phyloP scores from a whole-genome alignment of 495 filamentous ascomycete genomes.

The Talaromyces liani region DNA sequence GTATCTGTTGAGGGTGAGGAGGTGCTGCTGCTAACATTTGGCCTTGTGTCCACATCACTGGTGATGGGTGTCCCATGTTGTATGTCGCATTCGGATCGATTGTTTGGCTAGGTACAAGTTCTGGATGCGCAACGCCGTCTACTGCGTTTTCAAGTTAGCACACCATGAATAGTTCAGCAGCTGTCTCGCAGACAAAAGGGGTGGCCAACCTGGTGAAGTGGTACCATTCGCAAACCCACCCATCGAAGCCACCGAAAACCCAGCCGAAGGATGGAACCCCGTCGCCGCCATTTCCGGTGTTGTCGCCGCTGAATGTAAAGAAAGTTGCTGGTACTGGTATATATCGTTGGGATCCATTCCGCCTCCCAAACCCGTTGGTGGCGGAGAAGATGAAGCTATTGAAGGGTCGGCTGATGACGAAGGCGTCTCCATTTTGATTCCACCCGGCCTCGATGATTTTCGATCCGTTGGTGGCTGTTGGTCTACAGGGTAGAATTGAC shows the following conservation, averaged over 20 bases:
- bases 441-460: conserved; percentile 29
- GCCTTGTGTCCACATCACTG: conserved; percentile 10
- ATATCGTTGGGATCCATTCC: conserved; percentile 31
- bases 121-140: conserved; percentile 6
- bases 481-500: conserved; percentile 88
- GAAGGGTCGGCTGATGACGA: conserved; percentile 36
- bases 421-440: conserved; percentile 18
- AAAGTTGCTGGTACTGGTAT: conserved; percentile 27
- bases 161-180: not conserved
- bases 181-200: not conserved
- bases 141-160: not conserved
- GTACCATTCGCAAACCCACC: conserved; percentile 15
- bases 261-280: conserved; percentile 12
- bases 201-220: conserved; percentile 24
- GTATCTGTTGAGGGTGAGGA: conserved; percentile 25
- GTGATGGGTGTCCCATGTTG: conserved; percentile 8
- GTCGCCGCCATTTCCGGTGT: conserved; percentile 31
- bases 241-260: conserved; percentile 28
- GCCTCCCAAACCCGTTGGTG: conserved; percentile 22
- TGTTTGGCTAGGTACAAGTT: conserved; percentile 4
- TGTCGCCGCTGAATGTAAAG: conserved; percentile 24
- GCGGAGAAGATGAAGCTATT: conserved; percentile 36
- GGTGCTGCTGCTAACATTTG: conserved; percentile 20
- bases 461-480: conserved; percentile 61
- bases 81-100: conserved; percentile 7